These are phyloP conservation scores for Didymella sp. DNA, from an alignment of 2,329 filamentous ascomycete genomes.

Conservation along the genomic window DNA sequence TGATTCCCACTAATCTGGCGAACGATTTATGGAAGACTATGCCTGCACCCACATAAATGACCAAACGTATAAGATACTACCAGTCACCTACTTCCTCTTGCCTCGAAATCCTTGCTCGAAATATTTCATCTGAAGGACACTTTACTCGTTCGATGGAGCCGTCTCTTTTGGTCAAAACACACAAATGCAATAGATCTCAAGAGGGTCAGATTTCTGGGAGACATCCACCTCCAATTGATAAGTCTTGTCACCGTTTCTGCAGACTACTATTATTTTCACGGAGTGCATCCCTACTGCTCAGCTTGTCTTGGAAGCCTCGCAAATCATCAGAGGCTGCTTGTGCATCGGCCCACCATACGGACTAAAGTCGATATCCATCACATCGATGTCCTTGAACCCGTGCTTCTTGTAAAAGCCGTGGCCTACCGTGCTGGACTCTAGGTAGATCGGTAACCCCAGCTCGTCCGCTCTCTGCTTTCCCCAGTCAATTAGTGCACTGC, in stretches of 20 bases:
- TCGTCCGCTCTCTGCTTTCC: slow-evolving; percentile 34
- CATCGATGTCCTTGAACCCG: slow-evolving; percentile 34
- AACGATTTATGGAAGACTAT: not conserved
- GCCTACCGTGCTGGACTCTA: slow-evolving; percentile 33
- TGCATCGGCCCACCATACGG: slow-evolving; percentile 24
- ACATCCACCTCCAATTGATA: not conserved
- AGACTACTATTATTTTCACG: not conserved
- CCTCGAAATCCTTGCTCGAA: no score
- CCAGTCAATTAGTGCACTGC: slow-evolving; percentile 31
- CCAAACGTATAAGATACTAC: not conserved
- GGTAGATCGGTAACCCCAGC: slow-evolving; percentile 32
- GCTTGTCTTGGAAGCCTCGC: not conserved
- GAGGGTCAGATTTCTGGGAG: not conserved
- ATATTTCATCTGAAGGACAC: no score
- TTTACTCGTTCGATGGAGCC: not conserved
- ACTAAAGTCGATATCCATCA: slow-evolving; percentile 27
- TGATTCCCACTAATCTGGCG: not conserved
- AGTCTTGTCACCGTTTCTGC: not conserved
- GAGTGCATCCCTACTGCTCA: not conserved
- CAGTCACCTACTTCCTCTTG: not conserved
- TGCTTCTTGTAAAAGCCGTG: slow-evolving; percentile 36
- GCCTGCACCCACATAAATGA: not conserved
- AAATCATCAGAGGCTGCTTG: slow-evolving; percentile 37
- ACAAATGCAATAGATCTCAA: not conserved
- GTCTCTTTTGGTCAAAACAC: not conserved